Conservation (phyloP, 2,329 filamentous ascomycete genomes). For the Fusarium sp. region DNA sequence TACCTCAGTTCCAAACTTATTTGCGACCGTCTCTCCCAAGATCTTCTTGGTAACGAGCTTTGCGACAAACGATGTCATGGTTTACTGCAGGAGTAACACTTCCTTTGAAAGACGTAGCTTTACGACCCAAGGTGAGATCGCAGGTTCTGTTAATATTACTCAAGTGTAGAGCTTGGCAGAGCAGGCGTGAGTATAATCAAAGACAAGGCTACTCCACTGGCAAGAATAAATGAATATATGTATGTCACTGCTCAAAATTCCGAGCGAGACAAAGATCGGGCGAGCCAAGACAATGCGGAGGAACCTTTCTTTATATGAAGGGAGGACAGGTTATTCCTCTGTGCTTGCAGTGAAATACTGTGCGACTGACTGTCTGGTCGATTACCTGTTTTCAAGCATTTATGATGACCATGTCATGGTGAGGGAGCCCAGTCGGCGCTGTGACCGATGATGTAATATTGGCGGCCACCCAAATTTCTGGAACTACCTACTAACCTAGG, state of each 20-base stretch:
- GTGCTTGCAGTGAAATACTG: constrained; percentile 6
- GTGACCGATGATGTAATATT: constrained; percentile 48
- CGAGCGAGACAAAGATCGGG: constrained; percentile 32
- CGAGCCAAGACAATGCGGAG: constrained; percentile 22
- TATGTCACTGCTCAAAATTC: constrained; percentile 23
- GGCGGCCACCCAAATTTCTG: constrained; percentile 25
- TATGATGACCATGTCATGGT: constrained; percentile 32
- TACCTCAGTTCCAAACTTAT: constrained; percentile 71
- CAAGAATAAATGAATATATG: constrained; percentile 16
- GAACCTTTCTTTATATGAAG: constrained; percentile 16
- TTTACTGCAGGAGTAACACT: constrained; percentile 8
- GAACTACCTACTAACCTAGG: too few relatives aligned
- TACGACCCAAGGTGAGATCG: not conserved
- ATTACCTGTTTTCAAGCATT: constrained; percentile 41
- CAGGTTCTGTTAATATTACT: constrained; percentile 10
- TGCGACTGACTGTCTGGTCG: constrained; percentile 24
- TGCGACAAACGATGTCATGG: constrained; percentile 66
- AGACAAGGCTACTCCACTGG: constrained; percentile 4
- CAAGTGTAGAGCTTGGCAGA: constrained; percentile 4
- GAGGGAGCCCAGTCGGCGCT: constrained; percentile 36
- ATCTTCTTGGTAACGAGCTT: constrained; percentile 70
- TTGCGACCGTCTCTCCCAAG: constrained; percentile 67
- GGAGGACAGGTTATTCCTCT: constrained; percentile 1
- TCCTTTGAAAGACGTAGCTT: not conserved
- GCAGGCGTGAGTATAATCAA: not conserved